phyloP scores from a whole-genome alignment of 2,329 filamentous ascomycete genomes.

The Ambrosiella xylebori region DNA sequence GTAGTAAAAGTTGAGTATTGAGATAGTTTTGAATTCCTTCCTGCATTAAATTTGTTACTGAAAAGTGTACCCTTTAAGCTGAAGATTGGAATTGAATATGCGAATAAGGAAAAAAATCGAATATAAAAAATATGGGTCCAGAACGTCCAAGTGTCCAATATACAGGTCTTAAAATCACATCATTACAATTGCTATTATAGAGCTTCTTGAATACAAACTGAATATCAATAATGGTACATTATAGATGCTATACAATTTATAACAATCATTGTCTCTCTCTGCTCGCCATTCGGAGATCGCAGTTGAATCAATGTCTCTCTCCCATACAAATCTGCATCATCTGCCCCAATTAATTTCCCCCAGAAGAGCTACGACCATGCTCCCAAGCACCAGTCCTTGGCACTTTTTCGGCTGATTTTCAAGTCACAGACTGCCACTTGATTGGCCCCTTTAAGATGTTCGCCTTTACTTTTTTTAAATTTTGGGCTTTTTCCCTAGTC shows the following conservation, averaged over 20 bases:
- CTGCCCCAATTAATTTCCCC: neutral
- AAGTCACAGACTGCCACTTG: neutral
- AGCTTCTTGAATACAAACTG: too few relatives aligned
- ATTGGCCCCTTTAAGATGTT: neutral
- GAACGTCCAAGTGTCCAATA: too few relatives aligned
- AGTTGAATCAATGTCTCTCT: neutral
- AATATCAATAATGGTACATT: too few relatives aligned
- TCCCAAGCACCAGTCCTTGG: neutral
- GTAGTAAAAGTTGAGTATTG: neutral
- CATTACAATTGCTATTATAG: too few relatives aligned
- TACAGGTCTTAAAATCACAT: too few relatives aligned
- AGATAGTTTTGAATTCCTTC: neutral
- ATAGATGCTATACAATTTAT: neutral
- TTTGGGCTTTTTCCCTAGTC: neutral
- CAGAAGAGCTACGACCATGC: neutral
- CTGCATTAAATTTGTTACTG: too few relatives aligned
- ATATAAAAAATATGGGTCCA: neutral
- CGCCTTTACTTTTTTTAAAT: neutral
- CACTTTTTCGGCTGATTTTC: neutral
- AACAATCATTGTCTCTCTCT: neutral
- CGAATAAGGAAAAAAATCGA: neutral
- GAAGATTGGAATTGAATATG: neutral
- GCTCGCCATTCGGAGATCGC: neutral
- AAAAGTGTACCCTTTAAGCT: neutral
- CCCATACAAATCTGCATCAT: neutral